These are phyloP conservation scores for Globisporangium barbulae DNA, from an alignment of 352 stramenopile genomes.

Conservation along the genomic window DNA sequence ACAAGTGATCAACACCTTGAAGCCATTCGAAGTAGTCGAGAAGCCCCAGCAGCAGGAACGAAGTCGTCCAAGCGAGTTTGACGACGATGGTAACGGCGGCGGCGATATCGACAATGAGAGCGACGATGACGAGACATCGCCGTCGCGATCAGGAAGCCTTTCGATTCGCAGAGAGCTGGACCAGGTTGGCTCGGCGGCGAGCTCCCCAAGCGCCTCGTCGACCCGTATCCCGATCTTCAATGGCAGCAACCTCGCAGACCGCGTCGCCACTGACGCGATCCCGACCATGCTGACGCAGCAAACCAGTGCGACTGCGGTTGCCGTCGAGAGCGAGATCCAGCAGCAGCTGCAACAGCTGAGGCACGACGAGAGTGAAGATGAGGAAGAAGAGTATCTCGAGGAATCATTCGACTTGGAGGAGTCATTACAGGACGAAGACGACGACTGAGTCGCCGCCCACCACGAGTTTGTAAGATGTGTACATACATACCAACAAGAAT, in stretches of 20 bases:
- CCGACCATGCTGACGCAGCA: conserved; percentile 17
- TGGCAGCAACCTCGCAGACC: conserved; percentile 20
- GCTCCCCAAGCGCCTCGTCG: conserved; percentile 11
- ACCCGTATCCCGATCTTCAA: conserved; percentile 22
- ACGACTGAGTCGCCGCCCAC: conserved; percentile 5
- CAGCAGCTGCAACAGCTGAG: conserved; percentile 2
- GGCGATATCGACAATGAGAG: conserved; percentile 15
- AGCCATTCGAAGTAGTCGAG: not conserved
- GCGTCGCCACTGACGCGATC: conserved; percentile 15
- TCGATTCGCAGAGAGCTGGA: not conserved
- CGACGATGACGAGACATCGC: not conserved
- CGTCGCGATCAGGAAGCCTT: not conserved
- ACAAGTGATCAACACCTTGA: not conserved
- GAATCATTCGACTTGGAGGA: conserved; percentile 78
- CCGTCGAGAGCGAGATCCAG: conserved; percentile 8
- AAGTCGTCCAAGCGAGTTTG: not conserved
- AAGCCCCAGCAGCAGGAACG: not conserved
- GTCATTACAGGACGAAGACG: conserved; percentile 58
- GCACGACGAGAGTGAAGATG: conserved; percentile 16
- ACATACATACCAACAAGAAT: not conserved
- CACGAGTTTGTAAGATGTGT: not conserved
- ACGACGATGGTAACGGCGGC: conserved; percentile 16
- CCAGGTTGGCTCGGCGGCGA: not conserved
- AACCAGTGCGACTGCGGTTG: not conserved
- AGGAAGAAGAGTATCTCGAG: conserved; percentile 54